A percentile compares a stretch with the other conserved stretches of the same genome.
Evolutionary conservation across 106 monocot species (phyloP).

Genomic region (Allium sativum): DNA sequence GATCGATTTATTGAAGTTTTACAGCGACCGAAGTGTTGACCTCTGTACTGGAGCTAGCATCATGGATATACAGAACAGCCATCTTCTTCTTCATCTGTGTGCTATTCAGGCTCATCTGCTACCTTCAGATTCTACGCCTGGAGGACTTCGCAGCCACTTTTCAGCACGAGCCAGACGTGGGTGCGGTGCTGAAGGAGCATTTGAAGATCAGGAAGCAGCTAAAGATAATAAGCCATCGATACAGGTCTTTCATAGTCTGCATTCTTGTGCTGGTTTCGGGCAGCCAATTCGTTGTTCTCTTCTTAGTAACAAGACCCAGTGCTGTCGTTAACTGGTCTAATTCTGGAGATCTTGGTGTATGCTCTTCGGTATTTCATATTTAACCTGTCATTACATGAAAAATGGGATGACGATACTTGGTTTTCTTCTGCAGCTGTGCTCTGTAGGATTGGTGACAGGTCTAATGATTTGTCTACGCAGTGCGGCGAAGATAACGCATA

Average conservation of each 20-base stretch:
- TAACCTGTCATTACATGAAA: too few species aligned
- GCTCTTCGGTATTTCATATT: not conserved
- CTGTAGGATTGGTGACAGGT: conserved; percentile 53
- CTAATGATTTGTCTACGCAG: conserved; percentile 69
- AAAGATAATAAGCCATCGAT: conserved; percentile 68
- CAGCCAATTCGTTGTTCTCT: conserved; percentile 56
- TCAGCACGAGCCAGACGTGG: conserved; percentile 34
- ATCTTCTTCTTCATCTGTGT: conserved; percentile 79
- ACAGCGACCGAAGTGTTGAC: conserved; percentile 18
- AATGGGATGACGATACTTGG: not conserved
- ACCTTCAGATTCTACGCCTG: conserved; percentile 74
- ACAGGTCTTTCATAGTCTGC: conserved; percentile 49
- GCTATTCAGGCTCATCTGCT: conserved; percentile 66
- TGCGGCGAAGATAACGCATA: conserved; percentile 94
- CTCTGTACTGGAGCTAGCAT: conserved; percentile 47
- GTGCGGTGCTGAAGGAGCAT: conserved; percentile 46
- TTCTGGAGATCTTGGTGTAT: conserved; percentile 72
- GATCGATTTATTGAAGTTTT: too few species aligned
- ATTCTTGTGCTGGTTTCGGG: conserved; percentile 54
- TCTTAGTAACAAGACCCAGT: conserved; percentile 46
- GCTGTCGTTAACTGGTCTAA: conserved; percentile 55
- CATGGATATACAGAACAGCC: conserved; percentile 64
- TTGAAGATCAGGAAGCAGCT: conserved; percentile 49
- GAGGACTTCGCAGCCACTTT: conserved; percentile 57
- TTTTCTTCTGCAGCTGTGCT: conserved; percentile 44